Evolutionary conservation across 192 early-diverging fungal genomes (phyloP).

Genomic region (Glomus cerebriforme): DNA sequence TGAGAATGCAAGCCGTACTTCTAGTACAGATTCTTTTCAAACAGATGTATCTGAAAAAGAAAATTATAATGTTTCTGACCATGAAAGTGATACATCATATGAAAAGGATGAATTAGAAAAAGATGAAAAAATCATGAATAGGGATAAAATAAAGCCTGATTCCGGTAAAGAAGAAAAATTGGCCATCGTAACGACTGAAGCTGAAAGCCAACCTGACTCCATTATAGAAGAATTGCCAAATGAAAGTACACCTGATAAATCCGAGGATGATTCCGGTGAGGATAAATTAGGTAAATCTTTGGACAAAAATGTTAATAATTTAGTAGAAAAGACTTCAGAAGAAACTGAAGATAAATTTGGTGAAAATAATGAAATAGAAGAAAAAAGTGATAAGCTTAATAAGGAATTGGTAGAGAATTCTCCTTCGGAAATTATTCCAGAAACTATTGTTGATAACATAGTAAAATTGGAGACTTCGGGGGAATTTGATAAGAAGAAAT

Average conservation of each 20-base stretch:
- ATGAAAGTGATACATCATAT: constrained; percentile 13
- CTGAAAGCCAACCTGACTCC: background rate
- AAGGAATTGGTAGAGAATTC: background rate
- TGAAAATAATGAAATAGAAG: background rate
- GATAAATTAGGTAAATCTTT: background rate
- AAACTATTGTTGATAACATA: background rate
- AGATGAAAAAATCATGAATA: background rate
- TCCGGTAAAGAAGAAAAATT: background rate
- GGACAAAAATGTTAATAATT: background rate
- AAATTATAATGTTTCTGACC: background rate
- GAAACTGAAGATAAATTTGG: constrained; percentile 4
- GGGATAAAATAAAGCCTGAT: background rate
- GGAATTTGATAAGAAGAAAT: background rate
- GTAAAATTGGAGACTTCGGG: too few relatives aligned
- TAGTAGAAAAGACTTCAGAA: background rate
- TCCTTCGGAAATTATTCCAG: background rate
- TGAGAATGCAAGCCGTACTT: constrained; percentile 4
- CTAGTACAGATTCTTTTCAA: constrained; percentile 14
- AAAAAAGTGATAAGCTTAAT: background rate
- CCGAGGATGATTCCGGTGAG: background rate
- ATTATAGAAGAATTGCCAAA: background rate
- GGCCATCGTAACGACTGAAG: background rate
- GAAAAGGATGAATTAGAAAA: background rate
- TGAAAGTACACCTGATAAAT: background rate
- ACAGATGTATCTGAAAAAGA: background rate